Conservation (phyloP, 169 alveolate genomes). For the Cardiosporidium cionae region DNA sequence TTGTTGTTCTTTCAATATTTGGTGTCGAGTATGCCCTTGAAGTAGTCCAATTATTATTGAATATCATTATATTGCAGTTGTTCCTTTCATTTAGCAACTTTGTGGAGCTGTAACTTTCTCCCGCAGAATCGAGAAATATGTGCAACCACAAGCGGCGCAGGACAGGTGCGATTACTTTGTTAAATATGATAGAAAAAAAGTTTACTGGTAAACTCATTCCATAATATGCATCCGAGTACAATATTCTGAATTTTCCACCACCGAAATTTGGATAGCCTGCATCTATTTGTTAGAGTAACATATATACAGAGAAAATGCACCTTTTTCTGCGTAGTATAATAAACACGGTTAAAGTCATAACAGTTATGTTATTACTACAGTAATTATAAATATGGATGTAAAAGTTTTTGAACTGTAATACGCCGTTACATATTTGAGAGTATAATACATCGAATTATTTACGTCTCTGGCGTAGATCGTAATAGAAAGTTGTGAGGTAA, state of each 20-base stretch:
- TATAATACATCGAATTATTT: not conserved
- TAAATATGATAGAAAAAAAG: not conserved
- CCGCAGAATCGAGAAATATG: constrained; percentile 84
- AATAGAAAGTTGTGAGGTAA: not conserved
- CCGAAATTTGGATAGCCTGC: too few species aligned
- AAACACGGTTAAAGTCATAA: not conserved
- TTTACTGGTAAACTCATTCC: not conserved
- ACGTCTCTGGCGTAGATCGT: not conserved
- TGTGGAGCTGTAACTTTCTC: constrained; percentile 83
- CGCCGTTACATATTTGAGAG: not conserved
- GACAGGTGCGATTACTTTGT: constrained; percentile 71
- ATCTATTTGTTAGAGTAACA: too few species aligned
- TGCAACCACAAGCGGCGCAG: constrained; percentile 62
- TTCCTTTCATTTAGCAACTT: constrained; percentile 59
- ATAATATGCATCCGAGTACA: not conserved
- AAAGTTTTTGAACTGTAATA: not conserved
- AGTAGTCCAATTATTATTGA: too few species aligned
- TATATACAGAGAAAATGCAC: not conserved
- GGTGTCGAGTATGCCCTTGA: not conserved
- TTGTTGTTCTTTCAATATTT: not conserved
- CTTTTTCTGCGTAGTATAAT: not conserved
- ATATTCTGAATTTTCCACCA: too few species aligned
- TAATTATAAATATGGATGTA: not conserved
- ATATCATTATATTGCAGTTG: not conserved
- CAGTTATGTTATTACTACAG: not conserved